These are phyloP conservation scores for Sarocladium strictum DNA, from an alignment of 2,329 filamentous ascomycete species.

Conservation along the genomic window DNA sequence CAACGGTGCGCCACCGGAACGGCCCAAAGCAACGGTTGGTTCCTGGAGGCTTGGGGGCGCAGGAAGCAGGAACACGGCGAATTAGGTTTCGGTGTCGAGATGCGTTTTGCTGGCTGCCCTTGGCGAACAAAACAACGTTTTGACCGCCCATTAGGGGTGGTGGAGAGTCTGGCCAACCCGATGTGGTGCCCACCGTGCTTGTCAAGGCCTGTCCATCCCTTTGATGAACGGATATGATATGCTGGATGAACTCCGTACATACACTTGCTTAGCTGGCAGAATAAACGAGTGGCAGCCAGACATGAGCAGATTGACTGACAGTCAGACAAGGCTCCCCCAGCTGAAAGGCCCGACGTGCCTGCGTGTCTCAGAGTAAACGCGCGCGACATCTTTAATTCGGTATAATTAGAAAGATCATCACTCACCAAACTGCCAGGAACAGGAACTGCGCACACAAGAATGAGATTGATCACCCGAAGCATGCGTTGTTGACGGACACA, in stretches of 20 bases:
- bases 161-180: neutral
- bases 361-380: neutral
- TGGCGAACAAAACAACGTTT: neutral
- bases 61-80: neutral
- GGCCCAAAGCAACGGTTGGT: neutral
- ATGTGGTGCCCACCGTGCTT: neutral
- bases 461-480: neutral
- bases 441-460: too few species aligned
- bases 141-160: neutral
- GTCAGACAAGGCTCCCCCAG: too few species aligned
- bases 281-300: neutral
- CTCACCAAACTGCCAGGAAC: too few species aligned
- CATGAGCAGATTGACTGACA: neutral
- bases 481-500: neutral
- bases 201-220: neutral
- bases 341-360: neutral
- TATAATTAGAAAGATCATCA: neutral
- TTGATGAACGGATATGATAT: too few species aligned
- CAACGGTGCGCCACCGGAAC: neutral
- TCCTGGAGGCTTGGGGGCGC: neutral
- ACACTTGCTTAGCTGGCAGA: too few species aligned
- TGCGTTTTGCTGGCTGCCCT: neutral
- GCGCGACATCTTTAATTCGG: conserved; percentile 2
- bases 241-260: too few species aligned
- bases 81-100: neutral